Conservation (phyloP, 345 rosid species). For the Boechera stricta region DNA sequence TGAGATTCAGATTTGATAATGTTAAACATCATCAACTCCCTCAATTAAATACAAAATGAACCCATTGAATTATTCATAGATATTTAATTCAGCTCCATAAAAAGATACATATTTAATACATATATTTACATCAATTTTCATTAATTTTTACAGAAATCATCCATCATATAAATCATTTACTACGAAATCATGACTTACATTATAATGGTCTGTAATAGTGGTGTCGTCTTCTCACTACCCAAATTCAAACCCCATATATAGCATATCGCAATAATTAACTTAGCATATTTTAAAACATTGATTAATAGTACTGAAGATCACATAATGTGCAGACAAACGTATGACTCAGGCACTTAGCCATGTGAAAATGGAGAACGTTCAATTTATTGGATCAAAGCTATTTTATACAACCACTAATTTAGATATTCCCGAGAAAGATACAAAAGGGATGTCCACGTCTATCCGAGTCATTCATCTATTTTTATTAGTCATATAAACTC, state of each 20-base stretch:
- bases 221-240: too few species aligned
- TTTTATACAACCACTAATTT: background rate
- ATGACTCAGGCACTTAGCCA: background rate
- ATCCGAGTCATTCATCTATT: slow-evolving; percentile 32
- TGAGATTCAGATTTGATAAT: background rate
- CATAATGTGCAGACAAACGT: background rate
- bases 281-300: too few species aligned
- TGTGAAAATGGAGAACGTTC: slow-evolving; percentile 4
- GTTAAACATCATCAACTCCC: background rate
- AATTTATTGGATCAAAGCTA: background rate
- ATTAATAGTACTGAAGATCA: background rate
- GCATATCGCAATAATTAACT: too few species aligned
- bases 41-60: too few species aligned
- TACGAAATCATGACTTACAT: background rate
- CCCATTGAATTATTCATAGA: background rate
- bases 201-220: background rate
- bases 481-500: slow-evolving; percentile 12
- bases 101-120: too few species aligned
- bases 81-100: too few species aligned
- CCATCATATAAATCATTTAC: background rate
- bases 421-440: slow-evolving; percentile 25
- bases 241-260: too few species aligned
- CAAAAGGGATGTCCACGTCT: slow-evolving; percentile 35
- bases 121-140: too few species aligned
- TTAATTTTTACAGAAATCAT: too few species aligned